Base-by-base conservation (phyloP, 1,139 yeast genomes). In the Kluyveromyces sp. region DNA sequence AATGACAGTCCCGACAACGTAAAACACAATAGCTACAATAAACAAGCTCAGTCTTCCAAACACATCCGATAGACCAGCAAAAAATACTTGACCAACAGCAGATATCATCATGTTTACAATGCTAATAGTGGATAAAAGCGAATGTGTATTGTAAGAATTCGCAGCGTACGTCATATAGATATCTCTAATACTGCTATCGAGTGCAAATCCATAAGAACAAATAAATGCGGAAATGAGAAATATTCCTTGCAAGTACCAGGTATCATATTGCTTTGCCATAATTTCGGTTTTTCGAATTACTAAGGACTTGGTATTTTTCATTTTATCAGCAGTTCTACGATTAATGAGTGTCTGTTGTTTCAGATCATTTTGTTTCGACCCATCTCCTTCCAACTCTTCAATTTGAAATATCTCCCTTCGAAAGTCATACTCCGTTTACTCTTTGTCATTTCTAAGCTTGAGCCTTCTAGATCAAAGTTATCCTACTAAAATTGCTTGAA, bases 181-280 rank as follows among this genome's bases (percentile, higher is more conserved):
- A 45, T 63, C 66, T 53, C 88, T 73, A 39, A 77, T 64, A 25
- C 72, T 72, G 45, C 77, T 73, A 57, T 82, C 89, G 32, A 84
- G 66, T n/a, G 86, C 81, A 57, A 83, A 83, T 35, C 76, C 77
- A 59, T 81, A 83, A 28, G 86, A 75, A 48, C 80, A 74, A 21
- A 78, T 53, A 59, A 83, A 81, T 21, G 82, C 72, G 41, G 75
- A 66, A 45, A 79, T 56, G 50, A 77, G 43, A 45, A 51, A 46
- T 10, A 56, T 27, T 3, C 46, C 49, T 37, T 51, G 53, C 25
- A 50, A 47, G 42, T 48, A 55, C 59, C 60, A 53, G 21, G 48
- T 46, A 21, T 49, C 44, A 33, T 58, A 56, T 35, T 53, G 53
- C 5, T 47, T 39, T 8, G 53, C 48, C 51, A 56, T 43, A 7